A percentile compares a stretch with the other conserved stretches of the same genome.
These are phyloP conservation scores for Geosmithia flava DNA, from an alignment of 2,329 filamentous ascomycete species.

Conservation along the genomic window DNA sequence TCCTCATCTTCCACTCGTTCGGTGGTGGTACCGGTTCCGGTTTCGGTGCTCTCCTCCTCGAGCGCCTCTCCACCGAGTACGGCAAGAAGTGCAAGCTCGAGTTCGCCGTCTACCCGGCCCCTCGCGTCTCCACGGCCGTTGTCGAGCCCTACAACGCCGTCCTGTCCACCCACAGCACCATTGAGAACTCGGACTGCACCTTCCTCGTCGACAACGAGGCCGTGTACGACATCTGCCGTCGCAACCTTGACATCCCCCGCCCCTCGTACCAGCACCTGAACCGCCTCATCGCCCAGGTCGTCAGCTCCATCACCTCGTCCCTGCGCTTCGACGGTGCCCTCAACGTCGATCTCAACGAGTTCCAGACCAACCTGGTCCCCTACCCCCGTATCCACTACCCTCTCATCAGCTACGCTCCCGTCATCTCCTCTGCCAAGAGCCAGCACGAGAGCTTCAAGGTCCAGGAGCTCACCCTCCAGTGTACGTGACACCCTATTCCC, in stretches of 20 bases:
- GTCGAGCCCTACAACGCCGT: conserved; percentile 67
- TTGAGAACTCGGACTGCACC: conserved; percentile 69
- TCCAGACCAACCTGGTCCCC: conserved; percentile 65
- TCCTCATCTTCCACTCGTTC: conserved; percentile 65
- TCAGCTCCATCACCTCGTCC: conserved; percentile 63
- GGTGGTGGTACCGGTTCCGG: conserved; percentile 62
- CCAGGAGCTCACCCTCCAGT: conserved; percentile 62
- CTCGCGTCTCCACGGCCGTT: conserved; percentile 56
- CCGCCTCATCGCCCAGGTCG: conserved; percentile 60
- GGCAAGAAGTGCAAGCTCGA: conserved; percentile 70
- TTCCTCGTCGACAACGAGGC: conserved; percentile 67
- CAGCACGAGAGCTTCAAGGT: conserved; percentile 83
- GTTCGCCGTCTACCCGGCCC: conserved; percentile 60
- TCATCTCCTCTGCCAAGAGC: conserved; percentile 62
- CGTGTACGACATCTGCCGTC: conserved; percentile 64
- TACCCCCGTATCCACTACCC: conserved; percentile 67
- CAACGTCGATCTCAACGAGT: conserved; percentile 65
- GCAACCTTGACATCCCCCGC: conserved; percentile 57
- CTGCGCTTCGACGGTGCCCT: conserved; percentile 61
- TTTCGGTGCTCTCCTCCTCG: conserved; percentile 59
- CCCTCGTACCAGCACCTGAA: conserved; percentile 62
- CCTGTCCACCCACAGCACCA: conserved; percentile 62
- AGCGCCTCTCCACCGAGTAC: conserved; percentile 61
- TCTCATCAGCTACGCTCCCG: conserved; percentile 59
- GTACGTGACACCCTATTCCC: conserved; percentile 32